A percentile compares a stretch with the other conserved stretches of the same genome.
These are phyloP conservation scores for Penicillium macrosclerotiorum DNA, from an alignment of 495 filamentous ascomycete species.

Conservation along the genomic window DNA sequence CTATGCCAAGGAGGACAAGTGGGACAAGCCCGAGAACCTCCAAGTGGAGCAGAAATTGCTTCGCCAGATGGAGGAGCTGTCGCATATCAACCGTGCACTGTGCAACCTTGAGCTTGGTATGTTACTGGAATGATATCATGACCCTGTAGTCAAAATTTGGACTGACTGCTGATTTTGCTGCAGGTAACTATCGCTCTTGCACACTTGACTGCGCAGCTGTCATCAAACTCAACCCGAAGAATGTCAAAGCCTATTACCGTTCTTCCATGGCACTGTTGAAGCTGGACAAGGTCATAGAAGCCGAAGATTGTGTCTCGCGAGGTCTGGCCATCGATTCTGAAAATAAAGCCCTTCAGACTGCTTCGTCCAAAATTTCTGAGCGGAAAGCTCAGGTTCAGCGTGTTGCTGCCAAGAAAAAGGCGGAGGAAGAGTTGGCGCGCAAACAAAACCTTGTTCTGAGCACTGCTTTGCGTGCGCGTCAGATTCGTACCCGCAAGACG, in stretches of 20 bases:
- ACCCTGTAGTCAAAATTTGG: too few relatives aligned
- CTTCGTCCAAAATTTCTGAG: slow-evolving; percentile 54
- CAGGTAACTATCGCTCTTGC: slow-evolving; percentile 80
- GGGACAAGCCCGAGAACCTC: slow-evolving; percentile 42
- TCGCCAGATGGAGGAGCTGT: slow-evolving; percentile 63
- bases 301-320: slow-evolving; percentile 67
- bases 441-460: slow-evolving; percentile 58
- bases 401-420: slow-evolving; percentile 36
- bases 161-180: slow-evolving; percentile 4
- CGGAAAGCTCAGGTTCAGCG: slow-evolving; percentile 40
- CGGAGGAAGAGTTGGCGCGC: slow-evolving; percentile 50
- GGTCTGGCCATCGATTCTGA: slow-evolving; percentile 67
- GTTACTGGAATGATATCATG: slow-evolving; percentile 19
- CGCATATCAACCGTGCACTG: slow-evolving; percentile 81
- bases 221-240: slow-evolving; percentile 70
- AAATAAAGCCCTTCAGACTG: slow-evolving; percentile 55
- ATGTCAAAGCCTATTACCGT: slow-evolving; percentile 88
- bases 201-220: slow-evolving; percentile 79
- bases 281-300: slow-evolving; percentile 69
- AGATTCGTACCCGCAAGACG: slow-evolving; percentile 64
- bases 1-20: slow-evolving; percentile 54
- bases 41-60: slow-evolving; percentile 57
- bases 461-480: slow-evolving; percentile 71
- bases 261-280: slow-evolving; percentile 71
- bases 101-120: slow-evolving; percentile 76